phyloP scores from a whole-genome alignment of 179 eudicot genomes.

The Pouteria campechiana region DNA sequence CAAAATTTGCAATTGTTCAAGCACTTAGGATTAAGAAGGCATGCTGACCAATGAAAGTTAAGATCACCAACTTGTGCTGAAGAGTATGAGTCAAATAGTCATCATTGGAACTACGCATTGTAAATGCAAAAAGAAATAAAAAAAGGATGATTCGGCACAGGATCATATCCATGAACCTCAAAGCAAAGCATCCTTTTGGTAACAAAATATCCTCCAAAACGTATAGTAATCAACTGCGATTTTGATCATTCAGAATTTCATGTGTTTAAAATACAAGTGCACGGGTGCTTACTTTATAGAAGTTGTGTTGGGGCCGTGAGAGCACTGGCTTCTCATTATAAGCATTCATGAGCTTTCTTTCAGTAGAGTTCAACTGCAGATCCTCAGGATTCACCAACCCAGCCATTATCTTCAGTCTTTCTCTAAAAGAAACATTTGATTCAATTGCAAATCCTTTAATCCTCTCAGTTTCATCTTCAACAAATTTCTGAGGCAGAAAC shows the following conservation, averaged over 20 bases:
- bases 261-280: neutral
- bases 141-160: too few relatives aligned
- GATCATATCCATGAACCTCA: neutral
- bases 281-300: conserved; percentile 39
- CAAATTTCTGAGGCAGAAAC: conserved; percentile 38
- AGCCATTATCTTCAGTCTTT: conserved; percentile 75
- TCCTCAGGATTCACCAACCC: conserved; percentile 85
- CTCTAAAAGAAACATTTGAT: conserved; percentile 48
- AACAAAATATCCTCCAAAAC: too few relatives aligned
- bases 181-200: too few relatives aligned
- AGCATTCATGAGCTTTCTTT: conserved; percentile 56
- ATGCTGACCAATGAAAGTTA: too few relatives aligned
- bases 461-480: conserved; percentile 72
- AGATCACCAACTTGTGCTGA: too few relatives aligned
- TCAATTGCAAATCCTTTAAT: conserved; percentile 70
- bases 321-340: conserved; percentile 87
- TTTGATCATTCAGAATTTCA: too few relatives aligned
- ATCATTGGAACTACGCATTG: too few relatives aligned
- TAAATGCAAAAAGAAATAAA: too few relatives aligned
- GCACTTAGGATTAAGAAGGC: too few relatives aligned
- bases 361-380: conserved; percentile 50
- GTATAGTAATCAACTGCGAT: too few relatives aligned
- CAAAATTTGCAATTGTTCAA: too few relatives aligned
- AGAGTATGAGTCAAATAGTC: too few relatives aligned
- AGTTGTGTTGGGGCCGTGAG: conserved; percentile 82